phyloP scores from a whole-genome alignment of 1,139 yeast species.

The Scheffersomyces segobiensis region DNA sequence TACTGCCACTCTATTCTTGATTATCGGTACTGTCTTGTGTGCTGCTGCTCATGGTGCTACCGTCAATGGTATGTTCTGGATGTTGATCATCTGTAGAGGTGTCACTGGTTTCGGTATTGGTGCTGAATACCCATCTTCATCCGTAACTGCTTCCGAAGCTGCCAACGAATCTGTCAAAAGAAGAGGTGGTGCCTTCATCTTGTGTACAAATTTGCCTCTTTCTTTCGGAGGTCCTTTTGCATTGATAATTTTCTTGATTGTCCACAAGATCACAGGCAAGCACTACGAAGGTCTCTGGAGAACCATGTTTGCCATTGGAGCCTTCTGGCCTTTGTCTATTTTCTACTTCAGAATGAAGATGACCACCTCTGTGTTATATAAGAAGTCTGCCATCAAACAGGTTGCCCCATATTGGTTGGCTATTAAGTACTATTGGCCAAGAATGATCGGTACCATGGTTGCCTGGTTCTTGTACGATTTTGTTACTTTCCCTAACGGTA shows the following conservation, averaged over 20 bases:
- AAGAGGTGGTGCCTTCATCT: conserved; percentile 63
- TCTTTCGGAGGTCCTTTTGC: conserved; percentile 80
- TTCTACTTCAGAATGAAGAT: conserved; percentile 71
- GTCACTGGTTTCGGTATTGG: conserved; percentile 76
- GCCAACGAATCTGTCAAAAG: conserved; percentile 62
- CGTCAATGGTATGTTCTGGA: conserved; percentile 65
- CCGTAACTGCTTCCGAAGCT: conserved; percentile 71
- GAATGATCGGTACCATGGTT: conserved; percentile 56
- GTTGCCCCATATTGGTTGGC: conserved; percentile 57
- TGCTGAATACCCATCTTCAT: conserved; percentile 74
- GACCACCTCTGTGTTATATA: conserved; percentile 64
- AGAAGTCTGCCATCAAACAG: conserved; percentile 49
- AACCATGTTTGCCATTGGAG: conserved; percentile 72
- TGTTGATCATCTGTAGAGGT: conserved; percentile 68
- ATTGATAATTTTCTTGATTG: conserved; percentile 64
- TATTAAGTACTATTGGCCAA: conserved; percentile 54
- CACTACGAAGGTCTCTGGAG: conserved; percentile 68
- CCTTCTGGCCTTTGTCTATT: conserved; percentile 71
- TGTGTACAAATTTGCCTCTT: conserved; percentile 72
- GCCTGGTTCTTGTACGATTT: conserved; percentile 68
- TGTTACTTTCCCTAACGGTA: conserved; percentile 65
- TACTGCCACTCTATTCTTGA: conserved; percentile 52
- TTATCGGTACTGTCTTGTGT: conserved; percentile 55
- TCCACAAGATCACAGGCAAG: conserved; percentile 54
- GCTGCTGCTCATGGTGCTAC: conserved; percentile 59